Evolutionary conservation across 106 monocot genomes (phyloP).

Genomic region (Allium cepa): DNA sequence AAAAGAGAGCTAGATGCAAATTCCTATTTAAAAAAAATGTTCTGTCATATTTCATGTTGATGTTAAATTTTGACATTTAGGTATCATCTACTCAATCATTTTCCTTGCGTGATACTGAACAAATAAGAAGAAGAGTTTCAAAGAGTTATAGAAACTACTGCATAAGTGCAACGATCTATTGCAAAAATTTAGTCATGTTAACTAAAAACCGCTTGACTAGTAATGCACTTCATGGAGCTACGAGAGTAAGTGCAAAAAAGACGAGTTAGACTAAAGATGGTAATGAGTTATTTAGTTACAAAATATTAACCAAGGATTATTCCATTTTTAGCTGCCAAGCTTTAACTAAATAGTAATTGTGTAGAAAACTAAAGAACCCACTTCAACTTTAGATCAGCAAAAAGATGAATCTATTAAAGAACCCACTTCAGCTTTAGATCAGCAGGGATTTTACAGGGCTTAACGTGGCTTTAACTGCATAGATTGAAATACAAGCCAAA

Average conservation of each 20-base stretch:
- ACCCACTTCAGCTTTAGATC: too few relatives aligned
- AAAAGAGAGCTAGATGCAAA: not conserved
- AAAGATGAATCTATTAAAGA: too few relatives aligned
- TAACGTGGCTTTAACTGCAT: too few relatives aligned
- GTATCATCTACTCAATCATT: not conserved
- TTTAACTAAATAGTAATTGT: too few relatives aligned
- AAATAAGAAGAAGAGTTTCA: constrained; percentile 81
- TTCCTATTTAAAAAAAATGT: not conserved
- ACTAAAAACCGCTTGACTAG: constrained; percentile 95
- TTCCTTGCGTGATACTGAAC: constrained; percentile 19
- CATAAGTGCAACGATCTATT: constrained; percentile 90
- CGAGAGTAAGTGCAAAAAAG: constrained; percentile 85
- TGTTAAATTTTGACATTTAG: not conserved
- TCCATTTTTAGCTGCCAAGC: too few relatives aligned
- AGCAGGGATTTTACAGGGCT: too few relatives aligned
- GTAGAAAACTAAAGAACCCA: too few relatives aligned
- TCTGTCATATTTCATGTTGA: not conserved
- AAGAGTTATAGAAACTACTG: constrained; percentile 84
- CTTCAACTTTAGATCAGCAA: too few relatives aligned
- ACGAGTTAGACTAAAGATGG: constrained; percentile 89
- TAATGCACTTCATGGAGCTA: constrained; percentile 96
- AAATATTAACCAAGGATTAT: not conserved
- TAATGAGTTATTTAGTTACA: constrained; percentile 50
- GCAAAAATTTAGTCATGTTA: constrained; percentile 95
- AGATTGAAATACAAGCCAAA: too few relatives aligned